A percentile compares a stretch with the other conserved stretches of the same genome.
These are phyloP conservation scores for Ophiostoma novo-ulmi DNA, from an alignment of 2,329 filamentous ascomycete genomes.

Conservation along the genomic window DNA sequence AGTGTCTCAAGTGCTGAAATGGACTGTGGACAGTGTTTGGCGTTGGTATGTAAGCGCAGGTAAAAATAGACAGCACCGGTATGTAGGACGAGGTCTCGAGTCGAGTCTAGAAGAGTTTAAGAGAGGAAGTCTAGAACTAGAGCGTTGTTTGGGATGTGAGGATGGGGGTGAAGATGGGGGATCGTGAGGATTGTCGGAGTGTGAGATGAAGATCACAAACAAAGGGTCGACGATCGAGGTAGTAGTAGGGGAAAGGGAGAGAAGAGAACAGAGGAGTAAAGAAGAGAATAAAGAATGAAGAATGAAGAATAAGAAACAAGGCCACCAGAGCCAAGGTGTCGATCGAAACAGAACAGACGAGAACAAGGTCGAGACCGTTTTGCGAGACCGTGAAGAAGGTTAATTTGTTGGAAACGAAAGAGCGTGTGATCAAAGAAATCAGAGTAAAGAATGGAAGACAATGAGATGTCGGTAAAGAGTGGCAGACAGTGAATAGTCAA, in stretches of 20 bases:
- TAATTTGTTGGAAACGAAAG: not conserved
- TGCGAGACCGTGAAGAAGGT: not conserved
- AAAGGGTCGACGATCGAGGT: not conserved
- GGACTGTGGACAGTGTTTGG: not conserved
- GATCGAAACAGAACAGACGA: constrained; percentile 7
- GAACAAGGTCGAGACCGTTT: not conserved
- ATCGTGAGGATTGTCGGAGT: not conserved
- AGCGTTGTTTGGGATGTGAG: not conserved
- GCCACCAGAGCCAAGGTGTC: constrained; percentile 11
- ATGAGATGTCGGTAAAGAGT: constrained; percentile 4
- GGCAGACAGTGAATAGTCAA: not conserved
- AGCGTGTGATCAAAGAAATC: not conserved
- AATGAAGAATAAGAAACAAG: not conserved
- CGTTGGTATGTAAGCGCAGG: not conserved
- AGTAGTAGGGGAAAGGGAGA: not conserved
- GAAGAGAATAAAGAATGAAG: not conserved
- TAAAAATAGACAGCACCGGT: not conserved
- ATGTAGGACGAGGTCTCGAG: not conserved
- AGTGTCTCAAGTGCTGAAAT: constrained; percentile 12
- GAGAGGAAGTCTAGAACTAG: not conserved
- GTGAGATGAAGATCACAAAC: not conserved
- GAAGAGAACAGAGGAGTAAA: not conserved
- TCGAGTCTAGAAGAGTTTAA: not conserved
- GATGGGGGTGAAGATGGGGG: not conserved
- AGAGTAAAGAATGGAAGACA: constrained; percentile 4